These are phyloP conservation scores for Fraxinus anomala DNA, from an alignment of 257 asterid genomes.

Conservation along the genomic window DNA sequence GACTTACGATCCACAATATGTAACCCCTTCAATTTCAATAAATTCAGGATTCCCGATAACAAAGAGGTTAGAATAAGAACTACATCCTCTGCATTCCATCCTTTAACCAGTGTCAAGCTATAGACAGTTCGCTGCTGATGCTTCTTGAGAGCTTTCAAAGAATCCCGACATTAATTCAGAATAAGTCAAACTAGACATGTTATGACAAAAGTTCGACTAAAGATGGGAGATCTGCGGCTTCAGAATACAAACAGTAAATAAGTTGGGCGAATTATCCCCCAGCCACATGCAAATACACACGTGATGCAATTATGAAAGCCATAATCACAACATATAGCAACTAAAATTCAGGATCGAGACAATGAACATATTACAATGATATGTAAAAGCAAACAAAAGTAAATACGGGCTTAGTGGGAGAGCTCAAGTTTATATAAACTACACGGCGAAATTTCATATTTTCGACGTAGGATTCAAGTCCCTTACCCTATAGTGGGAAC, in stretches of 20 bases:
- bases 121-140: slow-evolving; percentile 92
- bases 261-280: background rate
- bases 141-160: slow-evolving; percentile 79
- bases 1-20: slow-evolving; percentile 96
- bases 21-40: slow-evolving; percentile 93
- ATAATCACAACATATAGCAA: slow-evolving; percentile 1
- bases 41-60: slow-evolving; percentile 81
- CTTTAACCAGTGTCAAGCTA: slow-evolving; percentile 89
- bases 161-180: slow-evolving; percentile 53
- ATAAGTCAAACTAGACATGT: slow-evolving; percentile 18
- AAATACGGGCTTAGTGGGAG: no score
- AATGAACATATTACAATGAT: background rate
- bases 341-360: background rate
- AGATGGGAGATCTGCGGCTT: background rate
- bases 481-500: no score
- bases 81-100: slow-evolving; percentile 91
- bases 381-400: background rate
- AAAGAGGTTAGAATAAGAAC: slow-evolving; percentile 80
- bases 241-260: slow-evolving; percentile 2
- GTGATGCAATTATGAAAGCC: background rate
- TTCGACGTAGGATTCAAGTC: no score
- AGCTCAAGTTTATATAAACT: no score
- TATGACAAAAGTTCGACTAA: background rate
- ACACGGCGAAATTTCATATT: no score
- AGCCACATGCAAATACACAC: no score